Base-by-base conservation (phyloP, 306 rosid species). In the Pterocarpus santalinus region DNA sequence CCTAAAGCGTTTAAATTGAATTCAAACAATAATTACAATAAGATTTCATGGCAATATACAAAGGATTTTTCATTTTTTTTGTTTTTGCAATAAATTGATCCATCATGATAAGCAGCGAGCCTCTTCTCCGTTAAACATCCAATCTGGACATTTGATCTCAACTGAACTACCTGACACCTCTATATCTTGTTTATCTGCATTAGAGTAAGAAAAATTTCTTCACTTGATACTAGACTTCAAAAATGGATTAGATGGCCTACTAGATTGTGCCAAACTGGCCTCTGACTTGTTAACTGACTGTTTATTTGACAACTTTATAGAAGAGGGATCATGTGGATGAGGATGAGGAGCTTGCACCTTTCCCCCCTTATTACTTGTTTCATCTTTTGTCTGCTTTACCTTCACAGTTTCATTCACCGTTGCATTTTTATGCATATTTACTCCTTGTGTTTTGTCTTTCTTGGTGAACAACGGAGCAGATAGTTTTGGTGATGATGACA, bases 191-290 rank as follows among this genome's bases (percentile, higher is more conserved):
- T 67, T 79, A 52, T 28, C 58, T n/a, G 69, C 55, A 35, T n/a
- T 65, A 10, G 63, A 53, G 65, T 35, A 41, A 62, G 64, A 44
- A 28, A 64, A 36, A 80, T 44, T 43, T 34, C 61, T 62, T 90
- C 86, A 95, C 90, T 89, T 93, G 63, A 91, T 43, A 13, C 88
- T 76, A 49, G 94, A 83, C 97, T 93, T 95, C 75, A 90, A 80
- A 89, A 95, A 93, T 22, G 99, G 99, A 86, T 95, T 95, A 4
- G 88, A 65, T 0, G 97, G 87, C 66, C 98, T 86, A 65, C 43
- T 84, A 47, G 90, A 5, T 79, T 86, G 88, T 53, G 32, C 88
- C 75, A 65, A 82, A 83, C 89, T 79, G 38, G 61, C 77, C 69
- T 67, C 93, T 68, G 79, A 83, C 38, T 82, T 86, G 81, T 86